Evolutionary conservation across 2,329 filamentous ascomycete genomes (phyloP), one percentile per base, ranked within the genome.

Genomic region (Penicillium sumatraense): DNA sequence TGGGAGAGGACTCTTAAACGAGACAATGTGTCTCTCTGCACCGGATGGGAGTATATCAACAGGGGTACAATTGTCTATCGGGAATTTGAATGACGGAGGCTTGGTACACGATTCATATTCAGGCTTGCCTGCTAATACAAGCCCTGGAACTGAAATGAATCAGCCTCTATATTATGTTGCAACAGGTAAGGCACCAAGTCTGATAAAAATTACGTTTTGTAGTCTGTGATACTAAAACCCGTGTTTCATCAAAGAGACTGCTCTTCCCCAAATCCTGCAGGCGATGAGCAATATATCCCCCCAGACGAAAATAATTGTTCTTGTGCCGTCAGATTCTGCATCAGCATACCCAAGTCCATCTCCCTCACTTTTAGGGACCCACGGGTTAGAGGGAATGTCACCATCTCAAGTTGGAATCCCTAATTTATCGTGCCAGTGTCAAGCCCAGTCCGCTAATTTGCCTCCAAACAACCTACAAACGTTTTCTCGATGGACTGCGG

Each of bases 201-300:
- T 16, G n/a, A n/a, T 16, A 18, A 11, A 44, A 1, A 45, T 29
- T 9, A 5, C 5, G 14, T 24, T 2, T 24, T 8, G 3, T 3
- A 11, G 11, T 27, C 2, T 27, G 8, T 2, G 7, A 31, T 31
- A n/a, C 16, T 46, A n/a, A 46, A n/a, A 11, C 18, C 38, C 16
- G 8, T 16, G n/a, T 3, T 2, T 26, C 1, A 8, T 10, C 2
- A 9, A 41, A 65, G 63, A 64, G 52, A 53, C 40, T 2, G 44
- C 58, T 6, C 44, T 65, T 14, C 62, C 63, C 1, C 60, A 65
- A 10, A 63, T 65, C 2, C 53, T 65, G 6, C 55, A 59, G 23
- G 49, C 53, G 5, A 47, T 65, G 9, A 59, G 54, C 21, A 56
- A 31, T 21, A 38, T 54, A 29, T 58, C 53, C 2, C 57, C 60